Evolutionary conservation across 2,329 filamentous ascomycete genomes (phyloP).

Genomic region (Cryphonectria parasitica): DNA sequence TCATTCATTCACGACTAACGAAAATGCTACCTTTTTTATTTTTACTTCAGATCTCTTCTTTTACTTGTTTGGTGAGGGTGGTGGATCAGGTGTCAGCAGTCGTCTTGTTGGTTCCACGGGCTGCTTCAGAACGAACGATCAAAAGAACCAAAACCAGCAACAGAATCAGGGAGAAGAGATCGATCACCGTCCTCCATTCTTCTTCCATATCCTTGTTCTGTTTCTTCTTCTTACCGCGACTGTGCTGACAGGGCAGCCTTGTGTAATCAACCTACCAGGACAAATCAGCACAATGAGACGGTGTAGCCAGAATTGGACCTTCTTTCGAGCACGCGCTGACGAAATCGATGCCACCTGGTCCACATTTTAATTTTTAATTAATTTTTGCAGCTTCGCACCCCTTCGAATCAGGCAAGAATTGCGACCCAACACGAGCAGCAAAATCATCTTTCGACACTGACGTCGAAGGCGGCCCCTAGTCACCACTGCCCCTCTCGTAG

Average conservation of each 20-base stretch:
- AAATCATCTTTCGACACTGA: constrained; percentile 3
- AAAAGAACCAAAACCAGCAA: too few species aligned
- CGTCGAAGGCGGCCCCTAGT: constrained; percentile 10
- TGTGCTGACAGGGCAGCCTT: constrained; percentile 4
- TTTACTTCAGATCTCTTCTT: too few species aligned
- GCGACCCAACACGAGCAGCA: neutral
- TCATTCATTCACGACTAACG: too few species aligned
- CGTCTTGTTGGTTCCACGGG: too few species aligned
- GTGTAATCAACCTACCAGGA: neutral
- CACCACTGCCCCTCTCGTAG: neutral
- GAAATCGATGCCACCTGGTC: neutral
- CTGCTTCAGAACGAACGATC: too few species aligned
- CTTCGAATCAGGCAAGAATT: neutral
- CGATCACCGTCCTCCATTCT: neutral
- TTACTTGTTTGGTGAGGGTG: too few species aligned
- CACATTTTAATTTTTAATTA: neutral
- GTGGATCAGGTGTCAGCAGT: too few species aligned
- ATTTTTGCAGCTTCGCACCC: neutral
- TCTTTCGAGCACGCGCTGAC: neutral
- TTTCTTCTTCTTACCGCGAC: neutral
- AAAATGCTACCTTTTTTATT: too few species aligned
- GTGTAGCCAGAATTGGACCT: neutral
- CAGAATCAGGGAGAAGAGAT: too few species aligned
- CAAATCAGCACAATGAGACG: neutral
- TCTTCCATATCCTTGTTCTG: too few species aligned